Base-by-base conservation (phyloP, 805 yeast genomes). In the Ogataea nakhonphanomensis region DNA sequence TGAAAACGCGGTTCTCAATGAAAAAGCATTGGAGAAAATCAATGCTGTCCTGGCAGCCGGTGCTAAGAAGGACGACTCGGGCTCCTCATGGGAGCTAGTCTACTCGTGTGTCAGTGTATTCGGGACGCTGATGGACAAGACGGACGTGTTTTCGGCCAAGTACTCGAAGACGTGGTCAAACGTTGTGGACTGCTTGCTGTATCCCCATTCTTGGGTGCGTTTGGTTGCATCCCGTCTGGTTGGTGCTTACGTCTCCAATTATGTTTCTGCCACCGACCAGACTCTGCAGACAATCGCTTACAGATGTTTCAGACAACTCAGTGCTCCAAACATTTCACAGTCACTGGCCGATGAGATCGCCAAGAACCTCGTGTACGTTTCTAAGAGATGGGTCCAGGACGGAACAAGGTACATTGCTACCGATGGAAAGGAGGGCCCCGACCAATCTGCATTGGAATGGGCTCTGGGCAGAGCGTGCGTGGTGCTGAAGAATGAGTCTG, bases 131-230 rank as follows among this genome's bases (percentile, higher is more conserved):
- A 21, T 31, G 2, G 43, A 44, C 8, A 36, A 33, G 5, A 45
- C 56, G 1, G 40, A 53, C 33, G 68, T 81, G 30, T 58, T 70
- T 4, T 57, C 70, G 0, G 58, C 74, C 25, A 64, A 68, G 23
- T 67, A 69, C 34, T 61, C 66, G 17, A 68, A 62, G 33, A 51
- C 74, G 7, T 84, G 91, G 89, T 50, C 58, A 3, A 57, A 62
- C 12, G 61, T 84, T 3, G 67, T 76, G 17, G 73, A 71, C 3
- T 62, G 79, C 22, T 68, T 89, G 39, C 66, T 90, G 37, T 90
- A 77, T 58, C 97, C 97, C 2, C 97, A 90, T 61, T 72, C 93
- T 1, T 90, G 98, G 98, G 84, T 90, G 6, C 76, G 97, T 52
- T 68, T 84, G 43, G 64, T 74, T 5, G 67, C 95, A 1, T 65